Base-by-base conservation (phyloP, 192 early-diverging fungal species). In the Phycomyces blakesleeanus region DNA sequence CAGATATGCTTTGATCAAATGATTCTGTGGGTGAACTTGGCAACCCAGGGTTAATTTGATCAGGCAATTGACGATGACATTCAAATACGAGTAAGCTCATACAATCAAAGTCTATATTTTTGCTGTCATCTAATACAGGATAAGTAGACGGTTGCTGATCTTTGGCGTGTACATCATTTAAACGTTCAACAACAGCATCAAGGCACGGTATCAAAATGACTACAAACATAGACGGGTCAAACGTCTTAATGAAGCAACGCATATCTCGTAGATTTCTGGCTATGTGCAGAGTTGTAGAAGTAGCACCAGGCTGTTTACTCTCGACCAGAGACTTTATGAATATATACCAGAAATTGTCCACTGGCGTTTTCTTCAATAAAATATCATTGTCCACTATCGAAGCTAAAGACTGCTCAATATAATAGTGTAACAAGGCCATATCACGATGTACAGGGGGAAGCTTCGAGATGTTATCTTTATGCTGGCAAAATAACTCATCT, bases 231-330 rank as follows among this genome's bases (percentile, higher is more conserved):
- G 66, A 67, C 4, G 73, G 41, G 53, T 81, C 75, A 60, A 76
- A 65, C 11, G 66, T 76, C 66, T 85, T 85, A 47, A 85, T 69
- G 71, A 85, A 85, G 39, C 83, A 85, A 20, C 77, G 66, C 25
- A 81, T 72, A 20, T 85, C 78, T 47, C 68, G 59, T 14, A 82
- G 63, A 49, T 75, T 68, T 49, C 51, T 58, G 1, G 66, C 63
- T n/a, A 75, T 68, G 16, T 71, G 57, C 21, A 82, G 64, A n/a
- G 75, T 70, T 22, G 72, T 68, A 4, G 63, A 38, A 18, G 61
- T 37, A 16, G 67, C 69, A 5, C 68, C 56, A 1, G 69, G 51
- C 18, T 76, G 61, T 18, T 63, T 49, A 27, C 41, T 78, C 5
- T 44, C 63, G 41, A 72, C 29, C 25, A 76, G 68, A 21, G 72